phyloP scores from a whole-genome alignment of 2,329 filamentous ascomycete genomes.

The Escovopsis sp. region DNA sequence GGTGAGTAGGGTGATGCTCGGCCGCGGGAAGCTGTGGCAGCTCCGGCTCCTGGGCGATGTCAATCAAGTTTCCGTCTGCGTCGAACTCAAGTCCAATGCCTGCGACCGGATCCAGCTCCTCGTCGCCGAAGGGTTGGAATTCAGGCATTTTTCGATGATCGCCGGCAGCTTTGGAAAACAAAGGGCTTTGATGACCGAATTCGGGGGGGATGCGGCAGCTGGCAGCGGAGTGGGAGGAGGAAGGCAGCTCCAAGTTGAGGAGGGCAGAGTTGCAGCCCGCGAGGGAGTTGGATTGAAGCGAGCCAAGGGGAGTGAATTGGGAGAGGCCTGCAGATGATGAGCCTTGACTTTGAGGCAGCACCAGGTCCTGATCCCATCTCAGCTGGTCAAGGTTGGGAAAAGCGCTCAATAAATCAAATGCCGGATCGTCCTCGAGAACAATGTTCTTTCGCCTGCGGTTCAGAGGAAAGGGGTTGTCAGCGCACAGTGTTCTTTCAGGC shows the following conservation, averaged over 20 bases:
- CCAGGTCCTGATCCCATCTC: slow-evolving; percentile 18
- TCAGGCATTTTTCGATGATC: slow-evolving; percentile 9
- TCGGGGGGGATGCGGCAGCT: slow-evolving; percentile 19
- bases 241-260: slow-evolving; percentile 17
- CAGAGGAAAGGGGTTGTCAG: not conserved
- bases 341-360: slow-evolving; percentile 20
- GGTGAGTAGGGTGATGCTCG: slow-evolving; percentile 11
- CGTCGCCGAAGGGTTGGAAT: slow-evolving; percentile 20
- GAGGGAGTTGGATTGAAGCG: slow-evolving; percentile 17
- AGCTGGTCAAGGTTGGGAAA: slow-evolving; percentile 21
- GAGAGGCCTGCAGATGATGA: slow-evolving; percentile 23
- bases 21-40: slow-evolving; percentile 24
- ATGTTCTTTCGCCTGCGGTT: slow-evolving; percentile 55
- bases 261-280: slow-evolving; percentile 14
- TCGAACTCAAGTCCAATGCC: slow-evolving; percentile 35
- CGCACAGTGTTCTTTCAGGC: not conserved
- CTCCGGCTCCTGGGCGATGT: slow-evolving; percentile 24
- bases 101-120: slow-evolving; percentile 22
- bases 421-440: slow-evolving; percentile 65
- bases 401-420: slow-evolving; percentile 35
- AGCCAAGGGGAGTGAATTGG: slow-evolving; percentile 26
- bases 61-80: slow-evolving; percentile 32
- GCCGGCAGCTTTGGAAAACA: slow-evolving; percentile 10
- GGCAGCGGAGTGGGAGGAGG: slow-evolving; percentile 19
- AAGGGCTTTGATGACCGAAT: slow-evolving; percentile 18